phyloP scores from a whole-genome alignment of 2,329 filamentous ascomycete species.

The Alternaria tenuissima region DNA sequence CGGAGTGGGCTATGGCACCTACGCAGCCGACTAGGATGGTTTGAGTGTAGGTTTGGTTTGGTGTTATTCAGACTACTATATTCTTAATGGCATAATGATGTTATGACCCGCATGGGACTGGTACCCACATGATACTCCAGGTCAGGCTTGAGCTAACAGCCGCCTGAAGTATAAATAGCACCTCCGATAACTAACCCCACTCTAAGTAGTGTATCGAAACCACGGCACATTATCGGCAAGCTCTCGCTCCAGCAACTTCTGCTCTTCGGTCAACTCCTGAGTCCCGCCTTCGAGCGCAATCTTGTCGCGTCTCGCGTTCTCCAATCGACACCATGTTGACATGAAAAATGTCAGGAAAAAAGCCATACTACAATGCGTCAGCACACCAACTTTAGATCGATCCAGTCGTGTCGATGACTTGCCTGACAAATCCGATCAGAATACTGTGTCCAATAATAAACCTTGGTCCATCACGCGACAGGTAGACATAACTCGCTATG shows the following conservation, averaged over 20 bases:
- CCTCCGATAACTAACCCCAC: not conserved
- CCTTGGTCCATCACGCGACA: constrained; percentile 53
- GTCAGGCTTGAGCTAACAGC: not conserved
- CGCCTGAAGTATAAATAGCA: not conserved
- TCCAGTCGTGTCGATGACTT: constrained; percentile 10
- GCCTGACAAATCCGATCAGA: constrained; percentile 56
- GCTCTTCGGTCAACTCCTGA: constrained; percentile 62
- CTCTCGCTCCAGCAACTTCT: constrained; percentile 62
- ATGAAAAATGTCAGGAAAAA: constrained; percentile 62
- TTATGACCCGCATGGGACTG: constrained; percentile 12
- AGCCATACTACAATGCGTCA: constrained; percentile 52
- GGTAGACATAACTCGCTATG: constrained; percentile 62
- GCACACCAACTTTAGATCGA: not conserved
- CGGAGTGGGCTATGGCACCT: constrained; percentile 21
- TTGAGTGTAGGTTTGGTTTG: constrained; percentile 5
- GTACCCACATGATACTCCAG: not conserved
- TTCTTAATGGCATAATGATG: constrained; percentile 27
- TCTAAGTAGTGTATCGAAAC: constrained; percentile 47
- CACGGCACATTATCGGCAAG: constrained; percentile 64
- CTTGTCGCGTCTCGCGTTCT: constrained; percentile 64
- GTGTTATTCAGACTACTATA: constrained; percentile 5
- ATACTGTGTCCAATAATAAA: constrained; percentile 58
- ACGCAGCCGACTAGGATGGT: constrained; percentile 34
- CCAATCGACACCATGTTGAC: constrained; percentile 64
- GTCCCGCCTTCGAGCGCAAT: constrained; percentile 47